Base-by-base conservation (phyloP, 768 basidiomycete genomes). In the Lyophyllum decastes region DNA sequence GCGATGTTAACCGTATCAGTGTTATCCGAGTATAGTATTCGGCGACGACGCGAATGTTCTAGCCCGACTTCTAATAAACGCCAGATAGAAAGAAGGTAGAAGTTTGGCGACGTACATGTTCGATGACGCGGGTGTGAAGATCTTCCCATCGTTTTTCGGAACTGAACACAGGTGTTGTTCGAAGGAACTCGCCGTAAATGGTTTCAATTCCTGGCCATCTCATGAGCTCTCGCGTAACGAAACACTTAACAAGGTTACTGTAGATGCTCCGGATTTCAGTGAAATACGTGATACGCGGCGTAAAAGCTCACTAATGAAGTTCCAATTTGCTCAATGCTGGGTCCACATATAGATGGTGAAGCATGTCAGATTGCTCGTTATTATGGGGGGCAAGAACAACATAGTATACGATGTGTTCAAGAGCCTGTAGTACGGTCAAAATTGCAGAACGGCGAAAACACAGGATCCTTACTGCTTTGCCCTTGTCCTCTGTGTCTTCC, bases 281-380 rank as follows among this genome's bases (percentile, higher is more conserved):
- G 2, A 1, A 44, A 40, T 41, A 1, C 61, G 19, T 16, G 12
- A 4, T 44, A 40, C 34, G 40, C 14, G 30, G 30, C n/a, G 12
- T 14, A 10, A 30, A 19, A 10, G 71, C 77, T 74, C 76, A 97
- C 95, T 89, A 88, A 70, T 95, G 92, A 41, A 93, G 77, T 63
- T 92, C 88, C 45, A 95, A 78, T 70, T 92, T 95, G 61, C 80
- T 73, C 41, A 98, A 74, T 22, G 89, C 87, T 22, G 94, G 84
- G 70, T 98, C 88, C 45, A 78, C 77, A 67, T 83, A 91, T 27
- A 96, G 79, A 67, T 92, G 91, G 70, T 98, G 88, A 45, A 99
- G 76, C 89, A 98, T 95, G 70, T 98, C 95, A 2, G 90, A 93
- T 72, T 99, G 97, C 72, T 98, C 96, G 69, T 99, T 98, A 71